Percentiles rank a stretch among this genome's conserved stretches.
Conservation (phyloP, 2,329 filamentous ascomycete genomes). For the Aspergillus sp. region DNA sequence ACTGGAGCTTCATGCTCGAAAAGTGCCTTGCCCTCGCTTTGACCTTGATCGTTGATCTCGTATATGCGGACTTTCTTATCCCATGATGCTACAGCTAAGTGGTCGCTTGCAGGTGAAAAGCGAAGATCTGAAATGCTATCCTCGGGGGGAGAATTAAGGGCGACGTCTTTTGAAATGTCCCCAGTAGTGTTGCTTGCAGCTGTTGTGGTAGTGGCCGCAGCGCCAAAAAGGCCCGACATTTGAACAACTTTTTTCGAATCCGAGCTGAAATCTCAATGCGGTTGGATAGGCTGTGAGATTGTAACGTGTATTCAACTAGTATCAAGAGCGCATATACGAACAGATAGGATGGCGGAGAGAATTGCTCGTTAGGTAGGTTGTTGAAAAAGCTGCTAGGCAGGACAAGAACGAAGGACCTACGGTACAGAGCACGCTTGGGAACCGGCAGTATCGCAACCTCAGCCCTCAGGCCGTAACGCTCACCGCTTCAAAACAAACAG, state of each 20-base stretch:
- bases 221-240: constrained; percentile 54
- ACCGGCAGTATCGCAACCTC: constrained; percentile 7
- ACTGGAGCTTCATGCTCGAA: constrained; percentile 87
- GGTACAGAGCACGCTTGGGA: background rate
- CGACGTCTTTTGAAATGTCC: constrained; percentile 86
- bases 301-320: background rate
- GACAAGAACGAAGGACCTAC: background rate
- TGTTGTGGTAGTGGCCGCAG: constrained; percentile 51
- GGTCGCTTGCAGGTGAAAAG: constrained; percentile 76
- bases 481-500: background rate
- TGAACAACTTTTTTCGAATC: constrained; percentile 19
- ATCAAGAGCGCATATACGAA: background rate
- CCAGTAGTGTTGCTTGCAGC: constrained; percentile 71
- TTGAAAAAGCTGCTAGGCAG: background rate
- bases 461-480: too few species aligned
- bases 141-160: constrained; percentile 73
- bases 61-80: constrained; percentile 98
- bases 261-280: background rate
- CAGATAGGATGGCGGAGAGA: background rate
- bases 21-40: constrained; percentile 79
- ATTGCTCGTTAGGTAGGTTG: background rate
- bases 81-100: constrained; percentile 90
- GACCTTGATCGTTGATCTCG: constrained; percentile 75
- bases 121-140: constrained; percentile 86
- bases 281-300: background rate